A percentile compares a stretch with the other conserved stretches of the same genome.
These are phyloP conservation scores for Plenodomus biglobosus DNA, from an alignment of 2,329 filamentous ascomycete species.

Conservation along the genomic window DNA sequence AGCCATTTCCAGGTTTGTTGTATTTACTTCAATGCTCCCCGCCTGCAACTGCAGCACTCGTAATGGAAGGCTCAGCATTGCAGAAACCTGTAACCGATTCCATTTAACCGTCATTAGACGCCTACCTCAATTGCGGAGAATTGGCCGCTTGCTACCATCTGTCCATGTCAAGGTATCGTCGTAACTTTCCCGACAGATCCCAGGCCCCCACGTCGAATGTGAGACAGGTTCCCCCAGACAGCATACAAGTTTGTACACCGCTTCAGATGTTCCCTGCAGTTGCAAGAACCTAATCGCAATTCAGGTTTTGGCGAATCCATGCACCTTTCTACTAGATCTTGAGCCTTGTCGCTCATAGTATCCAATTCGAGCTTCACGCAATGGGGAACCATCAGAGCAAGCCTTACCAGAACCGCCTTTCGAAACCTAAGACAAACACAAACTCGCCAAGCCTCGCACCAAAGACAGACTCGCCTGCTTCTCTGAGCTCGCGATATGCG, in stretches of 20 bases:
- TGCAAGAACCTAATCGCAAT: constrained; percentile 9
- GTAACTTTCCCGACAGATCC: constrained; percentile 2
- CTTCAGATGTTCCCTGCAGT: constrained; percentile 12
- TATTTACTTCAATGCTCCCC: constrained; percentile 27
- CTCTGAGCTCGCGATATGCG: constrained; percentile 26
- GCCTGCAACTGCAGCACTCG: constrained; percentile 24
- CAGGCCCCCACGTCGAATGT: constrained; percentile 19
- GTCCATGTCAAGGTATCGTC: neutral
- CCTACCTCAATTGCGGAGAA: constrained; percentile 15
- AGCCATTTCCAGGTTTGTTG: constrained; percentile 42
- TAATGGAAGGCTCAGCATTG: constrained; percentile 17
- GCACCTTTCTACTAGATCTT: constrained; percentile 8
- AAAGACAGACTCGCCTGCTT: constrained; percentile 24
- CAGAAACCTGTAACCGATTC: constrained; percentile 15
- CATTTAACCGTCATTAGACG: constrained; percentile 15
- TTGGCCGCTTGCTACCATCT: neutral
- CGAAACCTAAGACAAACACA: constrained; percentile 42
- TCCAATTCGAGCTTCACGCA: constrained; percentile 15
- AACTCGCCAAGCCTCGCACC: constrained; percentile 27
- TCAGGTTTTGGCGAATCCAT: constrained; percentile 14
- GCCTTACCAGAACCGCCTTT: constrained; percentile 31
- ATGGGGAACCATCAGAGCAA: constrained; percentile 39
- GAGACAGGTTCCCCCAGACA: constrained; percentile 10
- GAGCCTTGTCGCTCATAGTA: constrained; percentile 25
- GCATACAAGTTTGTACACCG: constrained; percentile 18